Evolutionary conservation across 2,329 filamentous ascomycete genomes (phyloP).

Genomic region (Claviceps sp.): DNA sequence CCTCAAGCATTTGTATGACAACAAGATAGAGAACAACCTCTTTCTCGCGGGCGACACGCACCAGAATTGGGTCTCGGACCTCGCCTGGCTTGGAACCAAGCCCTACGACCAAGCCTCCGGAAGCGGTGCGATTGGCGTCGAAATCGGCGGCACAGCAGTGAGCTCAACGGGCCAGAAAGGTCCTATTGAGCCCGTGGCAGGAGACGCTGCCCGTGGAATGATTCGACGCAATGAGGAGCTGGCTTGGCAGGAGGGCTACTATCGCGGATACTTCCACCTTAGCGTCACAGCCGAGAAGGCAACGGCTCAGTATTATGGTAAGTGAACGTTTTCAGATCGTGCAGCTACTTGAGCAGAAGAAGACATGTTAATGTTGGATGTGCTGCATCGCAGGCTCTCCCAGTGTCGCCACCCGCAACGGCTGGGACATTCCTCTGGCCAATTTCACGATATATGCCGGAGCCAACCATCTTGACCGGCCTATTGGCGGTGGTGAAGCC

Average conservation of each 20-base stretch:
- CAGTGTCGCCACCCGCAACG: constrained; percentile 43
- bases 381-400: constrained; percentile 25
- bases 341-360: too few species aligned
- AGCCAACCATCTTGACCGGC: constrained; percentile 40
- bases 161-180: constrained; percentile 45
- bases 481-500: constrained; percentile 27
- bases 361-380: not conserved
- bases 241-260: constrained; percentile 62
- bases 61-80: constrained; percentile 46
- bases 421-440: constrained; percentile 51
- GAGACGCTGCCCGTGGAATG: constrained; percentile 32
- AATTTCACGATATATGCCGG: constrained; percentile 55
- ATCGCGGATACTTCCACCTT: constrained; percentile 59
- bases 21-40: constrained; percentile 59
- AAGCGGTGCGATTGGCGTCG: constrained; percentile 43
- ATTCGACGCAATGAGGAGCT: constrained; percentile 44
- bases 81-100: constrained; percentile 42
- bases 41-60: constrained; percentile 61
- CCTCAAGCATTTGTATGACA: constrained; percentile 48
- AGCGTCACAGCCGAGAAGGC: constrained; percentile 42
- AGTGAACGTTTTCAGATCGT: constrained; percentile 10
- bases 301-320: constrained; percentile 51
- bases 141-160: constrained; percentile 56
- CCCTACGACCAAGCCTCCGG: constrained; percentile 41
- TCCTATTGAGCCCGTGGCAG: constrained; percentile 37